A percentile compares a stretch with the other conserved stretches of the same genome.
Conservation (phyloP, 495 filamentous ascomycete genomes). For the Cudoniella acicularis region DNA sequence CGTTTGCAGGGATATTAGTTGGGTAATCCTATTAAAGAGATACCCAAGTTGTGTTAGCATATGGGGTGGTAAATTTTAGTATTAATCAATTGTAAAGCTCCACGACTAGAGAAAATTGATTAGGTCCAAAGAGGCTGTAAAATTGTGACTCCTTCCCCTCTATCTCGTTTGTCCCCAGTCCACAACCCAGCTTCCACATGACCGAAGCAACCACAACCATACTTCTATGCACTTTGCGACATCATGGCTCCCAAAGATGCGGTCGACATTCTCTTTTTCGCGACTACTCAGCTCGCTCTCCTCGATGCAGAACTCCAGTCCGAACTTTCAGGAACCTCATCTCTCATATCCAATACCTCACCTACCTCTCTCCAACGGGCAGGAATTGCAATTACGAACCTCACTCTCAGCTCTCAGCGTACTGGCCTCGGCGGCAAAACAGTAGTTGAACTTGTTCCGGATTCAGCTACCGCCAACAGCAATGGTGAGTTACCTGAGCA, state of each 20-base stretch:
- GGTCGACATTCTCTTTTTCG: conserved; percentile 72
- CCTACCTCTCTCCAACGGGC: conserved; percentile 76
- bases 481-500: conserved; percentile 64
- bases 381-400: conserved; percentile 81
- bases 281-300: conserved; percentile 70
- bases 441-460: conserved; percentile 74
- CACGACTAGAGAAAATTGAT: too few relatives aligned
- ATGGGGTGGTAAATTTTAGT: too few relatives aligned
- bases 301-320: conserved; percentile 73
- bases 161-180: neutral
- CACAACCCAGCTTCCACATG: conserved; percentile 8
- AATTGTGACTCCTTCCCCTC: conserved; percentile 2
- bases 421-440: conserved; percentile 88
- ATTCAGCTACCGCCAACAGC: conserved; percentile 54
- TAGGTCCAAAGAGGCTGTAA: too few relatives aligned
- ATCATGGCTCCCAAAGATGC: conserved; percentile 38
- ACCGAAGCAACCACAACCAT: conserved; percentile 4
- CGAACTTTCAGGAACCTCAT: conserved; percentile 69
- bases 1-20: too few relatives aligned
- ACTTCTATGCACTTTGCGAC: neutral
- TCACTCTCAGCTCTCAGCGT: conserved; percentile 71
- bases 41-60: too few relatives aligned
- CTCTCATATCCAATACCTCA: conserved; percentile 65
- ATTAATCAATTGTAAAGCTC: too few relatives aligned
- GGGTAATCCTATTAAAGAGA: too few relatives aligned